phyloP scores from a whole-genome alignment of 163 green algal species.

The Prototheca stagnorum region DNA sequence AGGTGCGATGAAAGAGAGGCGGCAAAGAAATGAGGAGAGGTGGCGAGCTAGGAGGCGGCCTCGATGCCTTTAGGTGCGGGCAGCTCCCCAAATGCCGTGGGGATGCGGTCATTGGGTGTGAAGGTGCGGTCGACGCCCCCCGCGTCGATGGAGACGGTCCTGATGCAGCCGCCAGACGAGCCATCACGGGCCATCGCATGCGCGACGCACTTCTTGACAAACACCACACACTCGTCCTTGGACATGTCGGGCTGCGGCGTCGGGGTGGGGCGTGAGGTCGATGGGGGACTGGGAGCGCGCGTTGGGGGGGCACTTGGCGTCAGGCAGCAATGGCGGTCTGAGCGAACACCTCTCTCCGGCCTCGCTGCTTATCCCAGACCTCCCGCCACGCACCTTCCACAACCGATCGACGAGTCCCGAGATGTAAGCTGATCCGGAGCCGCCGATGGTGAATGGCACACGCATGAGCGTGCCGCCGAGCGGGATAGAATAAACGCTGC shows the following conservation, averaged over 20 bases:
- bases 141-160: conserved; percentile 31
- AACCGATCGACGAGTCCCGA: conserved; percentile 45
- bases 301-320: neutral
- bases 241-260: conserved; percentile 34
- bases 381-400: conserved; percentile 13
- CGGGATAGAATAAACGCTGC: conserved; percentile 52
- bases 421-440: conserved; percentile 63
- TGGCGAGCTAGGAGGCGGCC: too few species aligned
- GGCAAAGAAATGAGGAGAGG: too few species aligned
- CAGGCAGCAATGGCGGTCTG: too few species aligned
- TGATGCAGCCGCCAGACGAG: conserved; percentile 46
- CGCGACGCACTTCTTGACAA: conserved; percentile 42
- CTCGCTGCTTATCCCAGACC: too few species aligned
- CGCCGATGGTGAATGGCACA: conserved; percentile 50
- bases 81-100: neutral
- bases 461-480: conserved; percentile 62
- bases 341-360: too few species aligned
- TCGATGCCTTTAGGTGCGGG: neutral
- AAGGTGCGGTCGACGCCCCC: conserved; percentile 31
- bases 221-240: conserved; percentile 35
- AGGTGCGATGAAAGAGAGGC: too few species aligned
- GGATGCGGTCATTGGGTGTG: conserved; percentile 2
- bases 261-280: neutral
- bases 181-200: conserved; percentile 65
- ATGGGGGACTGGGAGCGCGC: neutral